Evolutionary conservation across 78 protist genomes (phyloP), one percentile per base, ranked within the genome.

Genomic region (Dictyostelium purpureum): DNA sequence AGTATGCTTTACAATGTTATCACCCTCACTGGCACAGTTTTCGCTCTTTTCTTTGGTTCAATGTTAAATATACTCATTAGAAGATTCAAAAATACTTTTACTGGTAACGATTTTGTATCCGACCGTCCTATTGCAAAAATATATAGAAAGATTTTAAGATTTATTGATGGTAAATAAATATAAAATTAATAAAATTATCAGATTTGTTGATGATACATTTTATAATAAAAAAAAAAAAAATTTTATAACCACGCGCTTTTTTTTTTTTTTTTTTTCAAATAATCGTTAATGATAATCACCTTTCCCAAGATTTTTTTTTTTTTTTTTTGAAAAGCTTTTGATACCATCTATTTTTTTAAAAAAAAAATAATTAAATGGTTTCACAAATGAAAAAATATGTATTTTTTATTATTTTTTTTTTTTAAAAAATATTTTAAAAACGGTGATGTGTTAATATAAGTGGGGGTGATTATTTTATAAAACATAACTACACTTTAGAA

Each of bases 1-100:
- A 88, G 95, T 85, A 97, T 97, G 98, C 96, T 97, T 21, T 97
- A 96, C 89, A 97, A 97, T 59, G 98, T 97, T 38, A 79, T 97
- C 40, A 79, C 96, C 3, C 42, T 96, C 18, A 82, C 97, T 19
- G 70, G 96, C 65, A 97, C 98, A 6, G 90, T 89, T 18, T 52
- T 97, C 26, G 95, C 97, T 21, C 76, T 97, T 51, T 87, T 88
- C 42, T 96, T 95, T 49, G 97, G 98, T 47, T 63, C 85, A 35
- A 57, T 83, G 78, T 63, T 78, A 40, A 90, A 87, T 35, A 77
- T 70, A 12, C 33, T 75, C 6, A 94, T 90, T 18, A 70, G 95
- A 59, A 77, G 88, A 63, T 40, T 73, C 10, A 82, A 74, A 33
- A 57, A 79, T 37, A 75, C 88, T 21, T 73, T 77, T 63, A 82